These are phyloP conservation scores for Williopsis jadinii DNA, from an alignment of 1,139 yeast genomes.

Conservation along the genomic window DNA sequence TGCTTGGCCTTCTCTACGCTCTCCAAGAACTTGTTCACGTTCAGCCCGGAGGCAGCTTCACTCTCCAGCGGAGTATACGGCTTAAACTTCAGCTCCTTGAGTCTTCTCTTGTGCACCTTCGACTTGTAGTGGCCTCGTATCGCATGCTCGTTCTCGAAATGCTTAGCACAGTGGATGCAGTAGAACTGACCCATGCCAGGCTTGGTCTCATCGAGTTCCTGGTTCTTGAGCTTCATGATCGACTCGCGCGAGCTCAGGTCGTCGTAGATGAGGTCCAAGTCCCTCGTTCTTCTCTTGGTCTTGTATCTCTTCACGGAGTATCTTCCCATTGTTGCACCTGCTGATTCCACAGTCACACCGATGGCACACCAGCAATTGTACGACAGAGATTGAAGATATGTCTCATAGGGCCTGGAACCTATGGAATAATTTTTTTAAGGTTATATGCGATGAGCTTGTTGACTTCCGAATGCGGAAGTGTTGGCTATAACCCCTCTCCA, in stretches of 20 bases:
- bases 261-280: constrained; percentile 72
- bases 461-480: no score
- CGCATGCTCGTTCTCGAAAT: constrained; percentile 74
- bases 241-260: constrained; percentile 64
- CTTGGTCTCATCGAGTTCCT: constrained; percentile 80
- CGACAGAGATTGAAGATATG: no score
- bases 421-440: no score
- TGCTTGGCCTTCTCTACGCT: constrained; percentile 43
- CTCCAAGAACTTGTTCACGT: constrained; percentile 57
- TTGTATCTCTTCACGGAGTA: constrained; percentile 72
- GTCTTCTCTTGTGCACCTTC: constrained; percentile 81
- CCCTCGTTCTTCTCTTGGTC: constrained; percentile 80
- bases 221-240: constrained; percentile 61
- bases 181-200: constrained; percentile 94
- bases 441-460: no score
- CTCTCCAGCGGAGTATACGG: constrained; percentile 88
- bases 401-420: no score
- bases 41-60: constrained; percentile 82
- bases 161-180: constrained; percentile 90
- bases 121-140: constrained; percentile 65
- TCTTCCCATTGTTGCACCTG: constrained; percentile 58
- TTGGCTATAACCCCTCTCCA: no score
- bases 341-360: not conserved
- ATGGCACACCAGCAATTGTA: no score
- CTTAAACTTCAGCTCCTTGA: constrained; percentile 62